Base-by-base conservation (phyloP, 805 yeast species). In the Saccharomycopsis amapae region DNA sequence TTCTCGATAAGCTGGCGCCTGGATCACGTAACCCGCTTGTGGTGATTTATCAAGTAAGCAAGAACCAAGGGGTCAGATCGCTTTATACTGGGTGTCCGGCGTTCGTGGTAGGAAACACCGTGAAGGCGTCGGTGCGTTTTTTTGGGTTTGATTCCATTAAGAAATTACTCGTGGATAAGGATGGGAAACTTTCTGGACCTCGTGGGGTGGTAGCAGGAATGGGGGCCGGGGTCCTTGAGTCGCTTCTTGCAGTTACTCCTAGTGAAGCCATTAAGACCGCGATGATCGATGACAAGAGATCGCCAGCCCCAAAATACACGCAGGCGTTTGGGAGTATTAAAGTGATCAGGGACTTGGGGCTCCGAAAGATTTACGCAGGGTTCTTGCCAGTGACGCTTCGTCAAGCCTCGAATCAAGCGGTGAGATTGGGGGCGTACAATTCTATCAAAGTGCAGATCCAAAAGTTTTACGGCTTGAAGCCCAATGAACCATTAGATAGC, bases 201-300 rank as follows among this genome's bases (percentile, higher is more conserved):
- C 66, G 95, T 58, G 97, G 97, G 54, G 94, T 89, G 4, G 49
- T 90, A 26, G 98, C 98, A 1, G 98, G 98, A n/a, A 69, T 93
- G 37, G 97, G 97, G 40, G 98, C 98, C 2, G 98, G 98, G 31
- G 74, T 89, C 38, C 64, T 90, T 50, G 98, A 90, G 62, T 82
- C 95, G 47, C 82, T 88, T 23, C 71, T 89, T 38, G 97, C 97
- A 0, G 95, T 93, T 40, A 90, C 98, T 0, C 98, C 98, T 2
- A 88, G 89, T 46, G 98, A 90, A 64, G 95, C 96, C 30, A 86
- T 90, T 64, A 90, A 90, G 61, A 90, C 97, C 0, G 96, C 94
- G 0, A 72, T 89, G 65, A 93, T 90, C 55, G 98, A 90, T 66
- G 98, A 90, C 62, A 86, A 81, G 54, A 94, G 83, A 63, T 58